A percentile compares a stretch with the other conserved stretches of the same genome.
These are phyloP conservation scores for Bipolaris oryzae DNA, from an alignment of 2,329 filamentous ascomycete genomes.

Conservation along the genomic window DNA sequence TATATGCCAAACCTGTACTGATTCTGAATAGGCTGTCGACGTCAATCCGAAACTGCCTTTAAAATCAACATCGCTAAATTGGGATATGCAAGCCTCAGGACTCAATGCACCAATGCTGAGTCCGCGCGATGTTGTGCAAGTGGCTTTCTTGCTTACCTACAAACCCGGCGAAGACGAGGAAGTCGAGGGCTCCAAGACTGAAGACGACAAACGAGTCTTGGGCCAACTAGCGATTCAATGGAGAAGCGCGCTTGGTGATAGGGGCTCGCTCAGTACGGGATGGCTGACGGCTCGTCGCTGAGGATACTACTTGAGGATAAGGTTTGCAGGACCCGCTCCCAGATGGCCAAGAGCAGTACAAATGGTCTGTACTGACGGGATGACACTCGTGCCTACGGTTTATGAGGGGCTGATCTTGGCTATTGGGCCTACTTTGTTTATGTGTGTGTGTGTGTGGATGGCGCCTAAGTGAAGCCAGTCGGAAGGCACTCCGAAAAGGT, in stretches of 20 bases:
- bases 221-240: slow-evolving; percentile 87
- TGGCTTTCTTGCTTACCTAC: slow-evolving; percentile 67
- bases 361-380: slow-evolving; percentile 7
- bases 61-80: slow-evolving; percentile 60
- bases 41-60: slow-evolving; percentile 61
- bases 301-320: slow-evolving; percentile 16
- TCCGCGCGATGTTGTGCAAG: slow-evolving; percentile 68
- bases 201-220: slow-evolving; percentile 64
- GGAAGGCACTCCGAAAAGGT: slow-evolving; percentile 2
- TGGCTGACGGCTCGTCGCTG: slow-evolving; percentile 62
- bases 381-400: slow-evolving; percentile 13
- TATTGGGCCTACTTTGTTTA: background rate
- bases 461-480: background rate
- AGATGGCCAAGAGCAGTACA: background rate
- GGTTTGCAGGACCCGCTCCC: slow-evolving; percentile 4
- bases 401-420: slow-evolving; percentile 5
- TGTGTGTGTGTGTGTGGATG: background rate
- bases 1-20: slow-evolving; percentile 16
- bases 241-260: slow-evolving; percentile 87
- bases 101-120: slow-evolving; percentile 57
- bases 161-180: slow-evolving; percentile 55
- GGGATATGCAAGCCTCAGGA: slow-evolving; percentile 54
- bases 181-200: slow-evolving; percentile 42
- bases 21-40: slow-evolving; percentile 44
- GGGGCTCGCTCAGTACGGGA: slow-evolving; percentile 84